Conservation (phyloP, 306 rosid genomes). For the Trifolium pratense region DNA sequence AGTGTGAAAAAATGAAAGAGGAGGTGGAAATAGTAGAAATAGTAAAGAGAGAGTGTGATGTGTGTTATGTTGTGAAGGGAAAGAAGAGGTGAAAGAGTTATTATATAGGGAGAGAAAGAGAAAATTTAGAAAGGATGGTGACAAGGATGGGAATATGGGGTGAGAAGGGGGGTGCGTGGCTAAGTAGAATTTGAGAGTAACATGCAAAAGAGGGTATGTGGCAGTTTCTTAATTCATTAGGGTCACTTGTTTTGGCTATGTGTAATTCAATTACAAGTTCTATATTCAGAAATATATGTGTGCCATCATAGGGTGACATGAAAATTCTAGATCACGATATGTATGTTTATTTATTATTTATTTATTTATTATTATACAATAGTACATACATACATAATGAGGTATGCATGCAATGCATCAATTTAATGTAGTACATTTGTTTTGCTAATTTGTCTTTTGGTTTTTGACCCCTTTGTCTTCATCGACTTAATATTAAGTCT, state of each 20-base stretch:
- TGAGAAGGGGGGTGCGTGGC: conserved; percentile 71
- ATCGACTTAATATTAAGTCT: no score
- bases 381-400: no score
- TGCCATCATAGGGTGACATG: conserved; percentile 25
- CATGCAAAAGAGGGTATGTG: conserved; percentile 93
- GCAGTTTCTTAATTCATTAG: conserved; percentile 51
- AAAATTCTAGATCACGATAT: conserved; percentile 43
- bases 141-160: conserved; percentile 40
- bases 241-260: not conserved
- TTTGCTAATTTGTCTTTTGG: not conserved
- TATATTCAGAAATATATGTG: conserved; percentile 18
- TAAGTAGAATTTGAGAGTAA: conserved; percentile 58
- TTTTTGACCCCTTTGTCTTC: not conserved
- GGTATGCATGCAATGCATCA: not conserved
- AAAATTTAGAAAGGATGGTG: conserved; percentile 4
- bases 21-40: not conserved
- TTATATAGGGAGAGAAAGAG: conserved; percentile 58
- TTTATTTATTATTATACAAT: no score
- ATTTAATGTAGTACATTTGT: not conserved
- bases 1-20: not conserved
- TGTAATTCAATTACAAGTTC: conserved; percentile 32
- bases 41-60: not conserved
- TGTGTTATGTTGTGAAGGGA: conserved; percentile 39
- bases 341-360: not conserved
- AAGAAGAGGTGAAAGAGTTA: conserved; percentile 31